Evolutionary conservation across 2,329 filamentous ascomycete species (phyloP), one percentile per base, ranked within the genome.

Genomic region (Rhynchosporium agropyri): DNA sequence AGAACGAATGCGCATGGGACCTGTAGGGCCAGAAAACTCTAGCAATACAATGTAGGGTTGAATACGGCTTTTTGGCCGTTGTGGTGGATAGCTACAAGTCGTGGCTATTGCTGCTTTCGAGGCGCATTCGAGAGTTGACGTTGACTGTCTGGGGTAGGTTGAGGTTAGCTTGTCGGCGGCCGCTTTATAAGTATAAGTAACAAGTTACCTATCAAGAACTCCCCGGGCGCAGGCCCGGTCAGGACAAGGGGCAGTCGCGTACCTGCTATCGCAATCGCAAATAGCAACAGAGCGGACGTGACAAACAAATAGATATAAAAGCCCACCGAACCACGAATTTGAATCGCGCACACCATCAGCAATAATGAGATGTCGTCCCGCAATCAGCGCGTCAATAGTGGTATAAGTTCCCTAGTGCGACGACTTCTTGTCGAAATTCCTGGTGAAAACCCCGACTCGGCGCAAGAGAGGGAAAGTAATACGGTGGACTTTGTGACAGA

Each of bases 391-490:
- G 85, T 96, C 77, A 86, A 89, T 74, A 87, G 87, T 76, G 91
- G 90, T 75, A 87, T 96, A 74, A 86, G 90, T 75, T 88, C 89
- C 77, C 83, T 96, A 74, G 87, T 96, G 74, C 81, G 87, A 71
- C 88, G 89, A 73, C 80, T 94, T 63, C 81, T 95, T 61, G 89
- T 90, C 61, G 79, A 82, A 56, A 82, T 87, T 67, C 81, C 84
- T 46, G 79, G 84, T 67, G 87, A 91, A 69, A 84, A 87, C 72
- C 86, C 91, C 66, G 85, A 84, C n/a, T 77, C 79, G 8, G 84
- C 85, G 26, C 86, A 92, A 73, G 81, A 88, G 70, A 85, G 89
- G 66, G 86, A 91, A 73, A 85, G 90, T 67, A 82, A 85, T 67
- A 81, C 83, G 31, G 78, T 82, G 62, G 78, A 81, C 26, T 77